phyloP scores from a whole-genome alignment of 2,329 filamentous ascomycete species.

The Aureobasidium sp. region DNA sequence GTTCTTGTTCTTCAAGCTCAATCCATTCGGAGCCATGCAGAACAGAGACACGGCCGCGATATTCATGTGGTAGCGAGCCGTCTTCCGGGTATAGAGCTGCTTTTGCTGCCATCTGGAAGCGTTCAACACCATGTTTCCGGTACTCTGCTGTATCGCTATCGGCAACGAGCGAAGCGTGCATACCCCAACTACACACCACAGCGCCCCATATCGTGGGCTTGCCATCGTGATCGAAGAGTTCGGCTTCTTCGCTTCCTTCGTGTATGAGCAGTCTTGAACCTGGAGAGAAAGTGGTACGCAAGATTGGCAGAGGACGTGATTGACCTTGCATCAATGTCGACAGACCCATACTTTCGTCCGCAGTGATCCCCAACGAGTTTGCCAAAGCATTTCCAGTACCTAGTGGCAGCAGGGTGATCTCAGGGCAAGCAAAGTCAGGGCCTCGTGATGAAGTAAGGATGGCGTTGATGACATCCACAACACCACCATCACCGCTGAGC shows the following conservation, averaged over 20 bases:
- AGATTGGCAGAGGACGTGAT: slow-evolving; percentile 45
- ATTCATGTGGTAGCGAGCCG: slow-evolving; percentile 60
- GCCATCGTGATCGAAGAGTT: slow-evolving; percentile 32
- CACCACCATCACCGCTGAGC: slow-evolving; percentile 87
- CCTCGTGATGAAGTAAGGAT: slow-evolving; percentile 42
- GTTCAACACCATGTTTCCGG: slow-evolving; percentile 76
- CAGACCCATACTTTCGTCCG: slow-evolving; percentile 41
- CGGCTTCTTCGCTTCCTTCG: slow-evolving; percentile 49
- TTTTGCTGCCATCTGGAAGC: slow-evolving; percentile 87
- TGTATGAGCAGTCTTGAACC: slow-evolving; percentile 47
- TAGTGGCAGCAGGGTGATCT: slow-evolving; percentile 61
- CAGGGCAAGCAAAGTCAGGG: slow-evolving; percentile 53
- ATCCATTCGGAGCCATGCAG: slow-evolving; percentile 38
- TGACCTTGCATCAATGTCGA: slow-evolving; percentile 39
- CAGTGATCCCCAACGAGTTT: slow-evolving; percentile 44
- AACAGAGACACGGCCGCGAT: slow-evolving; percentile 59
- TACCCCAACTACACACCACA: slow-evolving; percentile 90
- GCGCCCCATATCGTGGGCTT: slow-evolving; percentile 65
- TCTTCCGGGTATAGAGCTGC: slow-evolving; percentile 72
- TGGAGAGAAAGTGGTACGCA: slow-evolving; percentile 50
- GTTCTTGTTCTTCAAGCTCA: slow-evolving; percentile 50
- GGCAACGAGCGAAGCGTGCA: slow-evolving; percentile 89
- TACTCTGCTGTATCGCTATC: slow-evolving; percentile 90
- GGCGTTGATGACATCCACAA: slow-evolving; percentile 84
- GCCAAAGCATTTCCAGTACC: slow-evolving; percentile 58